Evolutionary conservation across 2,329 filamentous ascomycete species (phyloP).

Genomic region (Pochonia chlamydosporia): DNA sequence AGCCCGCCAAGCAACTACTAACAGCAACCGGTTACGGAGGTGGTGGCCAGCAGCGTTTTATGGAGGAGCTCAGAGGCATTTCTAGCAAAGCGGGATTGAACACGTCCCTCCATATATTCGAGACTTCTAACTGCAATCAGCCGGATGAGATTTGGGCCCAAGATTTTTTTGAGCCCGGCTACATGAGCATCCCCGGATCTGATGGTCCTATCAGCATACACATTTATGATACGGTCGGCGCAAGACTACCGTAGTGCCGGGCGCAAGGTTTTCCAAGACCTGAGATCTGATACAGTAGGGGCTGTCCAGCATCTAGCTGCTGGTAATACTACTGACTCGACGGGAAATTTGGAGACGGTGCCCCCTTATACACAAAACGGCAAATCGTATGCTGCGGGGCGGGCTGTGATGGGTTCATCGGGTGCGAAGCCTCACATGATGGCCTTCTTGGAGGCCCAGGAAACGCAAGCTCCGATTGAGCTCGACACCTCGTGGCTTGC

Average conservation of each 20-base stretch:
- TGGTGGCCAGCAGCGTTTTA: constrained; percentile 6
- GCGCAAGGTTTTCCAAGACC: constrained; percentile 24
- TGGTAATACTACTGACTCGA: constrained; percentile 13
- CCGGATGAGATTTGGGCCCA: constrained; percentile 30
- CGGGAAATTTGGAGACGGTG: constrained; percentile 32
- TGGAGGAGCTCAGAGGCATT: background rate
- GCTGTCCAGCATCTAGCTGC: constrained; percentile 21
- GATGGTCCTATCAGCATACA: constrained; percentile 24
- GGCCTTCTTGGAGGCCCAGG: constrained; percentile 24
- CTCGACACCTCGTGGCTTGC: constrained; percentile 22
- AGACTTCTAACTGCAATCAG: constrained; percentile 17
- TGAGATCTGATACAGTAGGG: constrained; percentile 22
- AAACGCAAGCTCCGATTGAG: constrained; percentile 25
- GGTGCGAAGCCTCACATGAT: constrained; percentile 13
- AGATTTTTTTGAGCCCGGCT: constrained; percentile 33
- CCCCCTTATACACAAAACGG: constrained; percentile 22
- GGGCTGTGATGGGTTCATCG: constrained; percentile 15
- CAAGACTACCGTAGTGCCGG: constrained; percentile 20
- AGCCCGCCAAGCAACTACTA: constrained; percentile 22
- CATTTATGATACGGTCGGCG: constrained; percentile 26
- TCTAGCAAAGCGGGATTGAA: background rate
- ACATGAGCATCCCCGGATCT: constrained; percentile 31
- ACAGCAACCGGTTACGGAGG: constrained; percentile 12
- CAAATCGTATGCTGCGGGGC: constrained; percentile 15
- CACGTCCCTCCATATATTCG: too few relatives aligned